Conservation (phyloP, 2,329 filamentous ascomycete species). For the Colletotrichum tanaceti region DNA sequence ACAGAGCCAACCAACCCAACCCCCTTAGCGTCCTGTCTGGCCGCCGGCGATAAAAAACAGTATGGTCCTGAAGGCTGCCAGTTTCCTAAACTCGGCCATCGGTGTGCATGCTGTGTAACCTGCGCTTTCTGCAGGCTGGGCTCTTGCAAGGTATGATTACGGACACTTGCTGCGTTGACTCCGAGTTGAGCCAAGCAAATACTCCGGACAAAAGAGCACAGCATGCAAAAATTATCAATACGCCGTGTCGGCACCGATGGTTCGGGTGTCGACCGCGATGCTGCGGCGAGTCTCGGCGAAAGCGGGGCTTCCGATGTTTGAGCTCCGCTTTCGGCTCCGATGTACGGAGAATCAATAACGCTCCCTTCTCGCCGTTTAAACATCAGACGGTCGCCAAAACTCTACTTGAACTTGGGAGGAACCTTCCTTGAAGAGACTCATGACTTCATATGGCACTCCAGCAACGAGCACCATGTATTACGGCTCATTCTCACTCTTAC, state of each 20-base stretch:
- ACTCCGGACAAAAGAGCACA: slow-evolving; percentile 9
- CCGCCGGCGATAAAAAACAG: neutral
- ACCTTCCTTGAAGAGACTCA: no score
- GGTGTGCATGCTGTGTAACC: neutral
- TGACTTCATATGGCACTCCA: no score
- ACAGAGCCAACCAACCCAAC: neutral
- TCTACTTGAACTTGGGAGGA: neutral
- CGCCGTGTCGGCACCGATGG: slow-evolving; percentile 24
- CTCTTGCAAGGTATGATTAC: neutral
- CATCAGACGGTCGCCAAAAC: neutral
- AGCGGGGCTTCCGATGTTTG: slow-evolving; percentile 13
- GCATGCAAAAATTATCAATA: neutral
- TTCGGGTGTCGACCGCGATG: slow-evolving; percentile 3
- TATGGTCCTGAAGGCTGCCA: neutral
- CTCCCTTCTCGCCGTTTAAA: neutral
- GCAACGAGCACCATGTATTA: no score
- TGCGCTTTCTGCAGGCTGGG: no score
- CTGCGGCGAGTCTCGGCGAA: slow-evolving; percentile 1
- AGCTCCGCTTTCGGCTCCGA: slow-evolving; percentile 36
- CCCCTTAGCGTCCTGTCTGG: no score
- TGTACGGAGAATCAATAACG: slow-evolving; percentile 4
- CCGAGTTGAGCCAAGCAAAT: neutral
- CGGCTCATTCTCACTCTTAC: no score
- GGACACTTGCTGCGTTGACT: neutral
- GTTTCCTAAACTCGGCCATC: neutral